Evolutionary conservation across 108 stramenopile genomes (phyloP), one percentile per base, ranked within the genome.

Genomic region (Cyclotella kingstonii): DNA sequence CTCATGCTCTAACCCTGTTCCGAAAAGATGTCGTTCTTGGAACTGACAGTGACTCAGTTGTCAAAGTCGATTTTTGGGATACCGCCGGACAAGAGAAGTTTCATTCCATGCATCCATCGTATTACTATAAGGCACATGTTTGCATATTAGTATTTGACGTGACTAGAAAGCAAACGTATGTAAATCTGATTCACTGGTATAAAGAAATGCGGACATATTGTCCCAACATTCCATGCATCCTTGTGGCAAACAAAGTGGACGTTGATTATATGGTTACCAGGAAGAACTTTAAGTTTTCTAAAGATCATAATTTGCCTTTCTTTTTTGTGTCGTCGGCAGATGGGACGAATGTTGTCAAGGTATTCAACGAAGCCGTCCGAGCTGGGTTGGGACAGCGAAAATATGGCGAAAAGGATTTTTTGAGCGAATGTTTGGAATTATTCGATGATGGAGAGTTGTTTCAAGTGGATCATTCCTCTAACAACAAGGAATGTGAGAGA

Each of bases 201-300:
- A 39, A 57, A 35, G 92, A 94, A 68, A 68, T 94, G 10, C 47
- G 89, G 23, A 41, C 73, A 29, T 73, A 83, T 73, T 88, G 86
- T 58, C 72, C 72, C 19, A 54, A 70, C 46, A 89, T 91, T 35
- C 92, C 92, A 14, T 68, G 67, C 39, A 70, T 93, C 22, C 42
- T 87, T 4, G 85, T 93, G 8, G 92, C 92, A 11, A 93, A 93
- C 76, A 93, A 93, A 60, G 89, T 93, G 14, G 90, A 93, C 62
- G 76, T 87, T 7, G 81, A 93, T 69, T 83, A 88, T 50, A 67
- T 82, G 75, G 89, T 90, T 9, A 93, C 92, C 4, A 76, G 59
- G 46, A 93, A 93, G 81, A 69, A 73, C 51, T 93, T 91, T 62
- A 85, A 85, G 43, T 93, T 93, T 54, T 81, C 87, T 18, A 47